Evolutionary conservation across 768 basidiomycete species (phyloP).

Genomic region (Hemileccinum impolitum): DNA sequence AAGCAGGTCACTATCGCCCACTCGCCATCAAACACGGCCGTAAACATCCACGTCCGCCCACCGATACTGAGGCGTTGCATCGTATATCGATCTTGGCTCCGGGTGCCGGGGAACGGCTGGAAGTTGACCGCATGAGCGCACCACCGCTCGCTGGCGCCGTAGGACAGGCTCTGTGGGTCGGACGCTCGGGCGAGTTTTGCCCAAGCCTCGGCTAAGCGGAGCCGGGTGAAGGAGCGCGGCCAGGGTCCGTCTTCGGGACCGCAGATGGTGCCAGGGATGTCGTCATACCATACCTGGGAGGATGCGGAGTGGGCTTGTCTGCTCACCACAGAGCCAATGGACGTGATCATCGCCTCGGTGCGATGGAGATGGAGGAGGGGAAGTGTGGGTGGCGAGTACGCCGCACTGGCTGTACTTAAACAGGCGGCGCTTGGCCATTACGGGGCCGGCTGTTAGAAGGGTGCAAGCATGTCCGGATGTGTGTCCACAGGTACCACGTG

Average conservation of each 20-base stretch:
- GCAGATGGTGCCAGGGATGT: slow-evolving; percentile 60
- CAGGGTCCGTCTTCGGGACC: slow-evolving; percentile 63
- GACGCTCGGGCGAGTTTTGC: slow-evolving; percentile 47
- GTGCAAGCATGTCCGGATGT: slow-evolving; percentile 18
- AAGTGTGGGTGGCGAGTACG: slow-evolving; percentile 5
- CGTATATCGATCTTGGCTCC: slow-evolving; percentile 64
- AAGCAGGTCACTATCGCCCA: slow-evolving; percentile 1
- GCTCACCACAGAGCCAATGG: slow-evolving; percentile 15
- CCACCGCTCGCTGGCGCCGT: slow-evolving; percentile 37
- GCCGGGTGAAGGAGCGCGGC: slow-evolving; percentile 55
- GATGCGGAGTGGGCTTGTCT: slow-evolving; percentile 15
- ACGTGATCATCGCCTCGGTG: slow-evolving; percentile 14
- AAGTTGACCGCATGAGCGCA: slow-evolving; percentile 64
- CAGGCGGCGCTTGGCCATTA: slow-evolving; percentile 28
- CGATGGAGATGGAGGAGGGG: not conserved
- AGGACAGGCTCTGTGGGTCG: slow-evolving; percentile 44
- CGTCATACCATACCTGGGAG: slow-evolving; percentile 51
- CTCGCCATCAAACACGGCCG: slow-evolving; percentile 69
- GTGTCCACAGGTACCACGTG: slow-evolving; percentile 26
- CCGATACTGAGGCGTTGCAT: slow-evolving; percentile 54
- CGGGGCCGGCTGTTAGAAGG: slow-evolving; percentile 12
- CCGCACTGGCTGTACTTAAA: slow-evolving; percentile 20
- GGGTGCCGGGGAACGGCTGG: slow-evolving; percentile 53
- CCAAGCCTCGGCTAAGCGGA: slow-evolving; percentile 53
- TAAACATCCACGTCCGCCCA: slow-evolving; percentile 59